phyloP scores from a whole-genome alignment of 768 basidiomycete species.

The Rhodosporidiobolus sp. region DNA sequence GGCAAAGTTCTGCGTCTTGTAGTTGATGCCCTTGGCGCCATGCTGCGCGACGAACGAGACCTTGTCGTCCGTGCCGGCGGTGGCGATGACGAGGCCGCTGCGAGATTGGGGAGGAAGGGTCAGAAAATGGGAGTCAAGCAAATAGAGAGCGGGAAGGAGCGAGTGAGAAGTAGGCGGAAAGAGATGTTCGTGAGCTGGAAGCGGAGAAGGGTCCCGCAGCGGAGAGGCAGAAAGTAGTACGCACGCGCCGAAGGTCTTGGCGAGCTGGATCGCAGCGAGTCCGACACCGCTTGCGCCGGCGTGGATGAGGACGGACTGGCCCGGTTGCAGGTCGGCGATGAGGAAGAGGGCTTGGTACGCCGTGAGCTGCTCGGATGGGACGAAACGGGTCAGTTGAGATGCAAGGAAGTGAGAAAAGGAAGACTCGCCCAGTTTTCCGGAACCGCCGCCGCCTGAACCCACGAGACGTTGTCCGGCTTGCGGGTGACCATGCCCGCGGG shows the following conservation, averaged over 20 bases:
- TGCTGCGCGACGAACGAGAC: conserved; percentile 67
- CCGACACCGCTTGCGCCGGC: conserved; percentile 90
- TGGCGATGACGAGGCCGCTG: conserved; percentile 72
- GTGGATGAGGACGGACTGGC: conserved; percentile 78
- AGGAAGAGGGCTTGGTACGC: conserved; percentile 60
- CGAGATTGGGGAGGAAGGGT: background rate
- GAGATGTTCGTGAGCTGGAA: background rate
- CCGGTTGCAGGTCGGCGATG: conserved; percentile 64
- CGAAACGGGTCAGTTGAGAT: background rate
- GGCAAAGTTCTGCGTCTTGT: conserved; percentile 78
- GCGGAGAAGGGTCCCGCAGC: no score
- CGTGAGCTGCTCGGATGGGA: conserved; percentile 51
- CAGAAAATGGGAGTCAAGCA: conserved; percentile 1
- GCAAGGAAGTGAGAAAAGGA: no score
- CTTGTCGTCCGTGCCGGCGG: conserved; percentile 80
- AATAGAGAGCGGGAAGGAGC: no score
- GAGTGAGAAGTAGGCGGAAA: no score
- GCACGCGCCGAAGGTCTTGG: conserved; percentile 69
- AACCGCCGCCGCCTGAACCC: conserved; percentile 72
- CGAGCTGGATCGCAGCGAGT: conserved; percentile 80
- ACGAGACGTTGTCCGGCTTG: conserved; percentile 73
- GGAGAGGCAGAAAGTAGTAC: conserved; percentile 46
- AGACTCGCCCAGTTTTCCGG: conserved; percentile 71
- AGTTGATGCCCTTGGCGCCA: conserved; percentile 62
- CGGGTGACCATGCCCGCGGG: conserved; percentile 63